Conservation (phyloP, 257 asterid genomes). For the Jacaranda copaia region DNA sequence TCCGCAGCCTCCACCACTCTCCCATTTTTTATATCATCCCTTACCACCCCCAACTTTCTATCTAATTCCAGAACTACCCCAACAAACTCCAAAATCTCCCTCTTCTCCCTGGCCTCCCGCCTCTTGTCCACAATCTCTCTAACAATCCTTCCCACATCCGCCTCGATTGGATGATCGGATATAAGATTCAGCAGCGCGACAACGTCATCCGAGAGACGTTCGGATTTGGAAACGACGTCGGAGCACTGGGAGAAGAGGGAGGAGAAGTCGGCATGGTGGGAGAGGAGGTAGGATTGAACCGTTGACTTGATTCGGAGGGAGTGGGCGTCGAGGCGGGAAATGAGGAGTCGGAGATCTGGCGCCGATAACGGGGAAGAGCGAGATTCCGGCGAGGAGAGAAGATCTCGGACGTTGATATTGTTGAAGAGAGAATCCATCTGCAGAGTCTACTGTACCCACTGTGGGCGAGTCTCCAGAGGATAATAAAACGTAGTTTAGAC, state of each 20-base stretch:
- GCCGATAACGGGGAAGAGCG: conserved; percentile 81
- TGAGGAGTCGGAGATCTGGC: conserved; percentile 95
- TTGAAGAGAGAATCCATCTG: conserved; percentile 66
- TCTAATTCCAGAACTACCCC: conserved; percentile 67
- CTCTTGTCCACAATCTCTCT: conserved; percentile 67
- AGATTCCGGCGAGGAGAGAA: conserved; percentile 69
- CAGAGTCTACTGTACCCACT: conserved; percentile 42
- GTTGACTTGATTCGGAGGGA: conserved; percentile 82
- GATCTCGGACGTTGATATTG: conserved; percentile 80
- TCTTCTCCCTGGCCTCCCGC: conserved; percentile 73
- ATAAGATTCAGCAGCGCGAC: conserved; percentile 56
- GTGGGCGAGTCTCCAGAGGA: conserved; percentile 33
- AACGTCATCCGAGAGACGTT: conserved; percentile 50
- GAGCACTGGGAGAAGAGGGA: conserved; percentile 78
- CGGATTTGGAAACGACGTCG: conserved; percentile 72
- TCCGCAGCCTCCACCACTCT: conserved; percentile 76
- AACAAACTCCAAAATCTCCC: conserved; percentile 62
- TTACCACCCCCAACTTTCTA: conserved; percentile 53
- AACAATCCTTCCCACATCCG: conserved; percentile 53
- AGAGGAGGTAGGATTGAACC: conserved; percentile 76
- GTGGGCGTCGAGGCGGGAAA: conserved; percentile 78
- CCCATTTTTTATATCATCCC: conserved; percentile 57
- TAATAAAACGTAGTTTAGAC: conserved; percentile 16
- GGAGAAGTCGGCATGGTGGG: conserved; percentile 79
- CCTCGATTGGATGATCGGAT: conserved; percentile 71